phyloP scores from a whole-genome alignment of 1,284 basidiomycete species.

The Takashimella tepidaria region DNA sequence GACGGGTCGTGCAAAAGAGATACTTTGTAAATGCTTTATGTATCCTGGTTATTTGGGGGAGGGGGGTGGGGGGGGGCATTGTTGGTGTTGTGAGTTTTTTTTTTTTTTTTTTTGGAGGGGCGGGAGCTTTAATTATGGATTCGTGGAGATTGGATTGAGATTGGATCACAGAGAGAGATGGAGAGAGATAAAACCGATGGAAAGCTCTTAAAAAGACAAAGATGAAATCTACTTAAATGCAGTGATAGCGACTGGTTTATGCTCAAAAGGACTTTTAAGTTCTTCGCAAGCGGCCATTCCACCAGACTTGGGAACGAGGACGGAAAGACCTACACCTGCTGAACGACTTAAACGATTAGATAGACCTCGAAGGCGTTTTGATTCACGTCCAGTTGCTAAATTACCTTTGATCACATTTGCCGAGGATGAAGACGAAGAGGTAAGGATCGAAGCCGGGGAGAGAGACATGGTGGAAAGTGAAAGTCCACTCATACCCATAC shows the following conservation, averaged over 20 bases:
- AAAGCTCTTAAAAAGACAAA: too few species aligned
- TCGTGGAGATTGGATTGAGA: too few species aligned
- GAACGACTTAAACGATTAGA: not conserved
- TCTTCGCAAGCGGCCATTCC: slow-evolving; percentile 4
- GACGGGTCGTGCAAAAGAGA: too few species aligned
- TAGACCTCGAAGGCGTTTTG: not conserved
- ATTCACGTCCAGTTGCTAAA: not conserved
- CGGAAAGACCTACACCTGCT: slow-evolving; percentile 12
- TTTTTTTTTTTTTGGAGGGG: too few species aligned
- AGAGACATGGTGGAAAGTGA: not conserved
- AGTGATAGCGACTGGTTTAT: slow-evolving; percentile 7
- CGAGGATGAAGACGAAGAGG: too few species aligned
- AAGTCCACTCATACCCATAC: not conserved
- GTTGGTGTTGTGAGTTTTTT: too few species aligned
- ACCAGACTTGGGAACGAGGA: slow-evolving; percentile 13
- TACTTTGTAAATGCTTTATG: too few species aligned
- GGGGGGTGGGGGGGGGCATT: too few species aligned
- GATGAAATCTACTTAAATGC: not conserved
- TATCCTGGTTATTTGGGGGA: too few species aligned
- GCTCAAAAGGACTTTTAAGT: slow-evolving; percentile 18
- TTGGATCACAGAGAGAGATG: too few species aligned
- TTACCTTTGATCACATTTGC: not conserved
- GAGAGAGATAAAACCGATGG: not conserved
- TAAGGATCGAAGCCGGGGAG: too few species aligned
- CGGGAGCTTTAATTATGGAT: too few species aligned